These are phyloP conservation scores for Dictyostelium discoideum DNA, from an alignment of 78 protist genomes.

Conservation along the genomic window DNA sequence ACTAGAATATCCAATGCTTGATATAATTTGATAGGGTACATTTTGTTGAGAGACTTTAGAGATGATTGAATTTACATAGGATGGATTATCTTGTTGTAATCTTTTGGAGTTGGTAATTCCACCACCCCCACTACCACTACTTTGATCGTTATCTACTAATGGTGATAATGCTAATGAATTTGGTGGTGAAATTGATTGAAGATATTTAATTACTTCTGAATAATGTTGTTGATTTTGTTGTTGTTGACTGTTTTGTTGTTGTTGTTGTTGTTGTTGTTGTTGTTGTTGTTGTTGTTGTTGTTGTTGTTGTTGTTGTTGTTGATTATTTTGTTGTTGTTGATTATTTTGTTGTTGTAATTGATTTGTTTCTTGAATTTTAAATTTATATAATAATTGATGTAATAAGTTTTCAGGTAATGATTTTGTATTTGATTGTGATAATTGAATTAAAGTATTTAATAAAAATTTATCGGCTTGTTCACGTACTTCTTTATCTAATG, in stretches of 20 bases:
- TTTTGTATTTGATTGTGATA: conserved; percentile 56
- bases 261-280: not conserved
- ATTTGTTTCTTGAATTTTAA: conserved; percentile 29
- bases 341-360: not conserved
- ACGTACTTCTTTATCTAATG: conserved; percentile 20
- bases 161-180: conserved; percentile 28
- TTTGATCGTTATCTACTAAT: conserved; percentile 2
- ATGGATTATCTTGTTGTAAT: conserved; percentile 13
- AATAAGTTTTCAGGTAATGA: conserved; percentile 79
- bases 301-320: conserved; percentile 21
- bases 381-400: conserved; percentile 67
- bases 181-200: conserved; percentile 36
- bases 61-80: not conserved
- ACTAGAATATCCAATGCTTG: not conserved
- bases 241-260: not conserved
- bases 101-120: not conserved
- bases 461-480: conserved; percentile 69
- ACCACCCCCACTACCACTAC: not conserved
- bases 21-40: conserved; percentile 18
- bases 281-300: not conserved
- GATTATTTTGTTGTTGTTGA: not conserved
- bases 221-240: not conserved
- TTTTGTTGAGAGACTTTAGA: conserved; percentile 14
- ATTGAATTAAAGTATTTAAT: conserved; percentile 9
- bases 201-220: conserved; percentile 7